Conservation (phyloP, 805 yeast species). For the Teunomyces aglyptinius region DNA sequence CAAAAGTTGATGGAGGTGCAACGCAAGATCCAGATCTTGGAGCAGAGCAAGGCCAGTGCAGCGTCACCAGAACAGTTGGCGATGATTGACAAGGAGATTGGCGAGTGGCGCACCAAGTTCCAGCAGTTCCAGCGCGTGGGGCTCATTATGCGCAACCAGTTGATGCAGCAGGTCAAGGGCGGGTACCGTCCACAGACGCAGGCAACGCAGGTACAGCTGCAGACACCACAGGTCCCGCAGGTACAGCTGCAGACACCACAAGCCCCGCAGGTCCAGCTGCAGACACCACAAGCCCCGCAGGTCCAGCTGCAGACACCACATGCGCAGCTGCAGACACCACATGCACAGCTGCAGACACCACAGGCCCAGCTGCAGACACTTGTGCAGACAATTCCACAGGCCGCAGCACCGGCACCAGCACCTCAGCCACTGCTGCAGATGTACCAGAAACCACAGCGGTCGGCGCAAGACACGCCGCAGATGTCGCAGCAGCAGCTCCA, state of each 20-base stretch:
- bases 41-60: constrained; percentile 44
- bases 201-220: neutral
- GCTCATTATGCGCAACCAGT: constrained; percentile 42
- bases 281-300: neutral
- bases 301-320: no score
- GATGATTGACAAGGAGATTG: constrained; percentile 48
- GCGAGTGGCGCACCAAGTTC: constrained; percentile 44
- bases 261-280: no score
- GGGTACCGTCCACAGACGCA: neutral
- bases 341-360: neutral
- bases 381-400: neutral
- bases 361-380: no score
- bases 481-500: constrained; percentile 16
- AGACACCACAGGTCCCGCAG: neutral
- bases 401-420: no score
- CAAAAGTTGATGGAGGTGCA: constrained; percentile 49
- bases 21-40: constrained; percentile 49
- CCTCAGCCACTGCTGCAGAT: neutral
- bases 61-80: constrained; percentile 45
- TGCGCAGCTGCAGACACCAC: neutral
- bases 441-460: constrained; percentile 12
- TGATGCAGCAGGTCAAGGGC: constrained; percentile 26
- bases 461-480: constrained; percentile 9
- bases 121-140: constrained; percentile 53
- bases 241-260: neutral